Evolutionary conservation across 768 basidiomycete genomes (phyloP), one percentile per base, ranked within the genome.

Genomic region (Amanita brunnescens): DNA sequence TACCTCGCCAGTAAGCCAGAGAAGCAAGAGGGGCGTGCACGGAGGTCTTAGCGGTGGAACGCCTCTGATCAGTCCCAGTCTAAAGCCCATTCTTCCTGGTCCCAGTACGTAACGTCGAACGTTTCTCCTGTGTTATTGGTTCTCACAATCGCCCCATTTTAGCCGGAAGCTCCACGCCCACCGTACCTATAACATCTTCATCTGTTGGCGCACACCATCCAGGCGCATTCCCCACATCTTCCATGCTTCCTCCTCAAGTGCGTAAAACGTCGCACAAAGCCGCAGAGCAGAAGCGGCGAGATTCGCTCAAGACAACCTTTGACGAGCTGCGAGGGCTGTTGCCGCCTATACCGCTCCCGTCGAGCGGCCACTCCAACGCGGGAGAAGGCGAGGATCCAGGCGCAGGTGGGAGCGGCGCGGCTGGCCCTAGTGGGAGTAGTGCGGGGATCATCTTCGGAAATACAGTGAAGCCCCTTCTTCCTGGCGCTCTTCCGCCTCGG

Each of bases 201-300:
- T 32, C 38, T 12, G 5, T 30, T 8, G 16, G 12, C 16, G 32
- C 5, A 14, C n/a, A 12, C 1, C 34, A 46, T 26, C 24, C 45
- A 12, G 29, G 32, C 44, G 23, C 34, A 12, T 9, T 20, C 12
- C 6, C 50, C 6, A 10, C 41, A 26, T 16, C 38, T 16, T 29
- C 26, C 26, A 29, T 29, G 26, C 26, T 7, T 7, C 66, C 38
- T 30, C 68, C 67, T 24, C 74, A 74, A 32, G 65, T 77, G 43
- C 78, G 81, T 53, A 91, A 90, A 65, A 84, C 84, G 24, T 89
- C 89, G 6, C 90, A 99, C 68, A 98, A 97, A 68, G 89, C 85
- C 10, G 96, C 96, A 5, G 96, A 99, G 67, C 96, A 99, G 65
- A 93, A 94, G 64, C 86, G 96, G 39, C 83, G 96, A 7, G 95